These are phyloP conservation scores for Geranomyces michiganensis DNA, from an alignment of 192 early-diverging fungal genomes.

Conservation along the genomic window DNA sequence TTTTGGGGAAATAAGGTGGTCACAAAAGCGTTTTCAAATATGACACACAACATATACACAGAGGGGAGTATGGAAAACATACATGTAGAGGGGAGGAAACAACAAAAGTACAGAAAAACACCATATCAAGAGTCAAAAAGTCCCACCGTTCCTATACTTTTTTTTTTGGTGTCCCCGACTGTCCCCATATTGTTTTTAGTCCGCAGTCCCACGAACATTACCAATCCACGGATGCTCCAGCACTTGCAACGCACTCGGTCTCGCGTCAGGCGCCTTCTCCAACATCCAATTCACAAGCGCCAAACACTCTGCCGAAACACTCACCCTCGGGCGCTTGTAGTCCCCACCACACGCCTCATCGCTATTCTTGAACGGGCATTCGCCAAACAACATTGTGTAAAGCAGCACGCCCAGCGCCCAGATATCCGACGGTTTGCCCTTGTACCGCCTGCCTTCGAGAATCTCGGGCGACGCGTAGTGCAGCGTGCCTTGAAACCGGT, in stretches of 20 bases:
- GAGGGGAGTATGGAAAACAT: no score
- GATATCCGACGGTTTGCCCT: conserved; percentile 69
- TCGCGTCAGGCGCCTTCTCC: conserved; percentile 50
- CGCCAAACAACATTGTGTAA: conserved; percentile 52
- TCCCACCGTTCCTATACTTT: no score
- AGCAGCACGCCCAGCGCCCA: conserved; percentile 75
- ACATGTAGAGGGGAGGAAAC: no score
- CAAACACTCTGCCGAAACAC: conserved; percentile 52
- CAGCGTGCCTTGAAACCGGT: conserved; percentile 54
- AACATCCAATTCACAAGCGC: conserved; percentile 65
- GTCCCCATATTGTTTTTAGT: no score
- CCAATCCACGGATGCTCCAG: conserved; percentile 55
- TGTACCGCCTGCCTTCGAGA: conserved; percentile 59
- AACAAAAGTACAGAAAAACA: no score
- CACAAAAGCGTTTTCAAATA: no score
- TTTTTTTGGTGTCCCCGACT: no score
- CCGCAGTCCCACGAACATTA: background rate
- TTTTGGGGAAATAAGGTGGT: no score
- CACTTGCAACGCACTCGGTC: conserved; percentile 60
- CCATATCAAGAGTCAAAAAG: no score
- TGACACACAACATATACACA: no score
- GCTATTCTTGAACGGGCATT: conserved; percentile 58
- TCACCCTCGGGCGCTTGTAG: conserved; percentile 30
- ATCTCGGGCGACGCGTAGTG: conserved; percentile 71
- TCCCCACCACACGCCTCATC: conserved; percentile 18